Base-by-base conservation (phyloP, 2,329 filamentous ascomycete species). In the Pyrenophora seminiperda region DNA sequence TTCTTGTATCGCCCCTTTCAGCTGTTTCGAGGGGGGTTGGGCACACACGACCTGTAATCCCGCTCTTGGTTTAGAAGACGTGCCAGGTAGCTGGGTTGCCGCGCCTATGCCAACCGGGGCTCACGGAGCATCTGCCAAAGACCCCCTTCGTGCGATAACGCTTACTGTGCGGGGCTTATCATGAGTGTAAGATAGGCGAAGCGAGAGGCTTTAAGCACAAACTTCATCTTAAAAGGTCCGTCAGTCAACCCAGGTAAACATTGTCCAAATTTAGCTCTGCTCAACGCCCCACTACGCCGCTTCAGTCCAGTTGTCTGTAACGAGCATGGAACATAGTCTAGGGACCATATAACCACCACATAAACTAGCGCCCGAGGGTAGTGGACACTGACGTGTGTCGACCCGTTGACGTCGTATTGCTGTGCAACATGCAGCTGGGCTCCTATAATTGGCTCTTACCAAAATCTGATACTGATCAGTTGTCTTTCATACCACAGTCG, bases 361-460 rank as follows among this genome's bases (percentile, higher is more conserved):
- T 19, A 27, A 36, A 13, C 41, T 51, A 52, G 53, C 47, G 43
- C 17, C 34, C 32, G 52, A 45, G 44, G 39, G 38, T 34, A 53
- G 31, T 41, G 47, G 58, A 44, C 48, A 56, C 33, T 56, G 54
- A 53, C 50, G 50, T 53, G 47, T 49, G 40, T 20, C 17, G 38
- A 61, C 9, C 24, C 24, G 24, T 27, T 58, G 59, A 55, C 55
- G 24, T 27, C 38, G 50, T 46, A 46, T 53, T 30, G 44, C 37
- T 56, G 41, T 54, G 42, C 50, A 41, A 52, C 45, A 20, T 53
- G 36, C 36, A 45, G 43, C 31, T 41, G 31, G 2, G n/a, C 19
- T 20, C 13, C 20, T 15, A 20, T 54, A 48, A 56, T 59, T 59
- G 59, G 61, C 41, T 54, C 20, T 18, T 37, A 10, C 53, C 48